A percentile compares a stretch with the other conserved stretches of the same genome.
These are phyloP conservation scores for Physaria fendleri DNA, from an alignment of 345 rosid genomes.

Conservation along the genomic window DNA sequence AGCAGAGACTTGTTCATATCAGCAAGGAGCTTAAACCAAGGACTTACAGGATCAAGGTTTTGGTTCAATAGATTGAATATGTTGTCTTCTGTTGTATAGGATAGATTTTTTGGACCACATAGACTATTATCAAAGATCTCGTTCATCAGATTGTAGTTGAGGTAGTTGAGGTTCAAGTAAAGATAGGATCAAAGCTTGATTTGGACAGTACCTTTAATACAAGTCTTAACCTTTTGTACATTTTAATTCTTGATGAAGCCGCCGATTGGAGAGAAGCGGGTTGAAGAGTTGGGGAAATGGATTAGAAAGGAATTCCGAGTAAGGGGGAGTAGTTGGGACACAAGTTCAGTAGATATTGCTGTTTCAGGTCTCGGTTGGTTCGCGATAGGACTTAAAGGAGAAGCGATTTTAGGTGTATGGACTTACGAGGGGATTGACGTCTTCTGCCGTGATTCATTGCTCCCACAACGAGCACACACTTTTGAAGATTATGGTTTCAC, in stretches of 20 bases:
- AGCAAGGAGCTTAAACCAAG: constrained; percentile 82
- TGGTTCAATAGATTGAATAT: neutral
- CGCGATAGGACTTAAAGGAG: constrained; percentile 72
- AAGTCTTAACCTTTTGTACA: constrained; percentile 13
- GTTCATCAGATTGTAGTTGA: neutral
- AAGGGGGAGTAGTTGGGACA: constrained; percentile 68
- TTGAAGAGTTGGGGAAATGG: constrained; percentile 77
- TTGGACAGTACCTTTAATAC: neutral
- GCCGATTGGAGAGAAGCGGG: constrained; percentile 75
- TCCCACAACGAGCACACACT: constrained; percentile 55
- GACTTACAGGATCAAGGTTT: constrained; percentile 87
- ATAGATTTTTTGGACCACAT: too few species aligned
- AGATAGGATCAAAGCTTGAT: neutral
- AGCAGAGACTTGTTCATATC: constrained; percentile 78
- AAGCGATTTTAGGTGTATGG: constrained; percentile 75
- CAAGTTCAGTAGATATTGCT: constrained; percentile 71
- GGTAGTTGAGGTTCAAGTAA: too few species aligned
- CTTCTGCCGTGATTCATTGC: constrained; percentile 56
- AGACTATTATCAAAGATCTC: too few species aligned
- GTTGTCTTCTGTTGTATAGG: neutral
- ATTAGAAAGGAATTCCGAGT: constrained; percentile 56
- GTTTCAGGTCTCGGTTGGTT: constrained; percentile 93
- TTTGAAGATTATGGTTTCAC: constrained; percentile 87
- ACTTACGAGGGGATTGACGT: constrained; percentile 76
- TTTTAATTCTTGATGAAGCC: constrained; percentile 42